Evolutionary conservation across 345 rosid species (phyloP), one percentile per base, ranked within the genome.

Genomic region (Hibiscus tridactylites): DNA sequence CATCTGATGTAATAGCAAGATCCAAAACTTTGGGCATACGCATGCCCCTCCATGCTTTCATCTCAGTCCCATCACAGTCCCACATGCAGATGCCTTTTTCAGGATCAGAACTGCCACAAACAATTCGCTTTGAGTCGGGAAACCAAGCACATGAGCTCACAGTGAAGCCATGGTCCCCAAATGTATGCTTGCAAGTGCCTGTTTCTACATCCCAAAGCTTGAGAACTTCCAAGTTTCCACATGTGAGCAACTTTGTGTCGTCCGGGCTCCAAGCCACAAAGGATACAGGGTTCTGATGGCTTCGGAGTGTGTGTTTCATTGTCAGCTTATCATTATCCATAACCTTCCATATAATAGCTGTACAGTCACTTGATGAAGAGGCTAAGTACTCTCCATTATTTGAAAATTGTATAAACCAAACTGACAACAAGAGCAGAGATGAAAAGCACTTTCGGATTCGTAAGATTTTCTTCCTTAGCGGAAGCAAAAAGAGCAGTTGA

Each of bases 131-230:
- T 76, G 96, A 94, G 87, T 91, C 95, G 46, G 97, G 97, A 84
- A 91, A 90, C 96, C 97, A 94, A 79, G 96, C 95, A 81, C 96
- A 91, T 60, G 97, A 90, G 86, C 96, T 88, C 76, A 90, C 91
- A 21, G 84, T 76, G 86, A 90, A 91, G 83, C 83, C 88, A 63
- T 80, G 79, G 76, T 88, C 92, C 74, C 95, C 96, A 85, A 88
- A 90, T 74, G 97, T 94, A 83, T 83, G 90, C 82, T 74, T 83
- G 87, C 95, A 88, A 77, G 83, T 79, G 85, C 97, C 97, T 77
- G 92, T 85, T 74, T 87, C 91, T 81, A 87, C 91, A 75, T 94
- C 97, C 97, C 98, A 94, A 62, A 94, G 85, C 87, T 87, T 94
- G 50, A 91, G 85, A 71, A 94, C 93, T 83, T 94, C 95, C 4